These are phyloP conservation scores for Aspergillus bertholletiae DNA, from an alignment of 495 filamentous ascomycete species.

Conservation along the genomic window DNA sequence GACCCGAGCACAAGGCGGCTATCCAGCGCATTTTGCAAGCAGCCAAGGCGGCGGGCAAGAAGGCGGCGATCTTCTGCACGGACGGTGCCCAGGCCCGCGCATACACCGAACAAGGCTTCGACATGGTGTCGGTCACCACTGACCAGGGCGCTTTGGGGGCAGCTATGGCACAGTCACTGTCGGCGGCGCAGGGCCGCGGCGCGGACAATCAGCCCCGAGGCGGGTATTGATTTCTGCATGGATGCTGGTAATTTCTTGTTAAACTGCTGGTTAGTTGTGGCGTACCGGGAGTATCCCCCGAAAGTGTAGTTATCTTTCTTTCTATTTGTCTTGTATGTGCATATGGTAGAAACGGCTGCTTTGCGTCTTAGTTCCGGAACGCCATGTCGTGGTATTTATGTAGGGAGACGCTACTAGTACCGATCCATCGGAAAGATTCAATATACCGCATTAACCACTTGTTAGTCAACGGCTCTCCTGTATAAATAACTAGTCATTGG, in stretches of 20 bases:
- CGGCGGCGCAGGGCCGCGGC: slow-evolving; percentile 15
- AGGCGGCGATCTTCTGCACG: slow-evolving; percentile 72
- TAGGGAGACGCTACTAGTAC: no score
- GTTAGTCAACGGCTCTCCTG: no score
- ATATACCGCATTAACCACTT: no score
- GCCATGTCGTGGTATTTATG: no score
- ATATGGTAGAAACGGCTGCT: no score
- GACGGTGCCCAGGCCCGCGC: slow-evolving; percentile 58
- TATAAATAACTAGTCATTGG: no score
- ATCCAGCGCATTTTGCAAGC: slow-evolving; percentile 63
- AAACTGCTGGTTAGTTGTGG: no score
- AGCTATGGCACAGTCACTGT: slow-evolving; percentile 33
- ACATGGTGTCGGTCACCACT: slow-evolving; percentile 68
- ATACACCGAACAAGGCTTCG: slow-evolving; percentile 66
- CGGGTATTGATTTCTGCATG: neutral
- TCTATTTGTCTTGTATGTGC: no score
- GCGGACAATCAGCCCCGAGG: neutral
- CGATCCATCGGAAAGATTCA: no score
- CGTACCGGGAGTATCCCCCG: no score
- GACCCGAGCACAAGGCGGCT: slow-evolving; percentile 51
- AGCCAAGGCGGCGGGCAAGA: slow-evolving; percentile 64
- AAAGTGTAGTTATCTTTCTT: no score
- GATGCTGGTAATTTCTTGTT: neutral
- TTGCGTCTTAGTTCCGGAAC: no score
- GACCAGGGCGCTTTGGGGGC: slow-evolving; percentile 52